A percentile compares a stretch with the other conserved stretches of the same genome.
These are phyloP conservation scores for Umbilicus rupestris DNA, from an alignment of 164 flowering plant species.

Conservation along the genomic window DNA sequence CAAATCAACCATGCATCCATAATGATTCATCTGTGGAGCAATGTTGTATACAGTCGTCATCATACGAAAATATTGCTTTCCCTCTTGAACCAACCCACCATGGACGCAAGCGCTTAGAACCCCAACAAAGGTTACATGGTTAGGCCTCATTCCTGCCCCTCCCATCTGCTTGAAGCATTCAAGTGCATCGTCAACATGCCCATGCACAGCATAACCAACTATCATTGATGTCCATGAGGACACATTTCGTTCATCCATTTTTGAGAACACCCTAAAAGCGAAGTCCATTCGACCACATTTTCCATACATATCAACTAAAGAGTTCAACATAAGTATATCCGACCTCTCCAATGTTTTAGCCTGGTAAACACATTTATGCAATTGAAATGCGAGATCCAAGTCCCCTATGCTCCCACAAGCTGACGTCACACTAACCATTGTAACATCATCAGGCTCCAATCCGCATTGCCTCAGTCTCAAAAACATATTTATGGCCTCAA, in stretches of 20 bases:
- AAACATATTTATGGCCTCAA: constrained; percentile 36
- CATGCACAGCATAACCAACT: constrained; percentile 49
- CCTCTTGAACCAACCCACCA: constrained; percentile 55
- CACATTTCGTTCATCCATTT: constrained; percentile 33
- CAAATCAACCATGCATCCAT: constrained; percentile 72
- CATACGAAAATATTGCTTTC: constrained; percentile 32
- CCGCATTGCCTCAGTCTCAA: constrained; percentile 33
- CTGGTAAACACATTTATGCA: constrained; percentile 50
- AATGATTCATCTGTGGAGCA: constrained; percentile 39
- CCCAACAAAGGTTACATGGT: constrained; percentile 58
- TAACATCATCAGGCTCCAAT: constrained; percentile 47
- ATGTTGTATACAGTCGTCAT: constrained; percentile 42
- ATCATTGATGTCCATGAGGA: constrained; percentile 63
- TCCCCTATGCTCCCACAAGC: constrained; percentile 59
- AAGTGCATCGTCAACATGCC: constrained; percentile 33
- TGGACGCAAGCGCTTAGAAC: constrained; percentile 64
- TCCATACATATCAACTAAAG: constrained; percentile 58
- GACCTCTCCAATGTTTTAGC: constrained; percentile 25
- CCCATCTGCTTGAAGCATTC: constrained; percentile 39
- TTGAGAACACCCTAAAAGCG: constrained; percentile 30
- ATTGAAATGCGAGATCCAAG: constrained; percentile 40
- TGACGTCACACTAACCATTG: constrained; percentile 50
- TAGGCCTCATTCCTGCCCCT: constrained; percentile 36
- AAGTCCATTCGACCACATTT: constrained; percentile 61
- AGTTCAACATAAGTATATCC: constrained; percentile 37